Evolutionary conservation across 306 rosid genomes (phyloP), one percentile per base, ranked within the genome.

Genomic region (Dryas alaskensis): DNA sequence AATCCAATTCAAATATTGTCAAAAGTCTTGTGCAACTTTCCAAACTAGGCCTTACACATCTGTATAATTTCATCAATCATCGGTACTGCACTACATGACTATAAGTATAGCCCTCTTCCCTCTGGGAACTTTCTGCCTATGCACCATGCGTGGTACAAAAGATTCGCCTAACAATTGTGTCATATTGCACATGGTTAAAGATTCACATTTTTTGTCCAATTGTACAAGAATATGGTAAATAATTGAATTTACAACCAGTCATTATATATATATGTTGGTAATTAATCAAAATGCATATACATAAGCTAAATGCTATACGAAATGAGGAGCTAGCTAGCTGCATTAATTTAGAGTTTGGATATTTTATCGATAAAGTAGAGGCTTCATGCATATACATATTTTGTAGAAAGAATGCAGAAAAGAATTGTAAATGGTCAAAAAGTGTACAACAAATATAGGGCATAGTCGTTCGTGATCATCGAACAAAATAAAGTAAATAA

Each of bases 341-440:
- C 37, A 31, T 31, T 31, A 31, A 31, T 31, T 31, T 31, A 1
- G 37, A 31, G 37, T 31, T 1, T 1, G 37, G 37, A 31, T 31
- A 31, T 31, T 31, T 31, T 31, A 31, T 31, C 3, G 46, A 71
- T 68, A 78, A 65, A 60, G 50, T 14, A 62, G 46, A 67, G 80
- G 31, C 54, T 45, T 52, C 52, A 31, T 1, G 37, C 37, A 31
- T 31, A 31, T 31, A 31, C 37, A 31, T 31, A 31, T 31, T 31
- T 31, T 31, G 37, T 31, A 31, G 37, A 62, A 25, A 47, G 64
- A 52, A 16, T 3, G 62, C 19, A 63, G 6, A 75, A 78, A 72
- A 67, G 54, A 61, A 75, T 54, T 27, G 66, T 12, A 78, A 75
- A 68, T 65, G 81, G 88, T 84, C 85, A 81, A 84, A 81, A 84